Conservation (phyloP, 1,139 yeast genomes). For the Diutina pseudorugosa region DNA sequence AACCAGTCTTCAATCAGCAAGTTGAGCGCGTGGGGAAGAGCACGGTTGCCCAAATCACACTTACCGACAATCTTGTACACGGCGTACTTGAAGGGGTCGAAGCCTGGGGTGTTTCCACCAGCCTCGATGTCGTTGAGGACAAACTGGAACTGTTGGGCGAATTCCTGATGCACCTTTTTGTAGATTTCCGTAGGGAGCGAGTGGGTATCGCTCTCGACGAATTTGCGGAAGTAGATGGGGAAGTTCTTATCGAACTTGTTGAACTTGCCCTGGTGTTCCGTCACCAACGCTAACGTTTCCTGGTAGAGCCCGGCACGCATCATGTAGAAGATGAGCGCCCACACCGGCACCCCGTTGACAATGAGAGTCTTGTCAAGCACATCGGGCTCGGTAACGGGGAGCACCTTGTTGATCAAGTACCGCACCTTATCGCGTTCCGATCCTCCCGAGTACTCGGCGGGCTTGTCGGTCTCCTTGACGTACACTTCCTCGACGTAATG, state of each 20-base stretch:
- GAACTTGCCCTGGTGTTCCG: conserved; percentile 36
- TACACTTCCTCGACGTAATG: conserved; percentile 65
- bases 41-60: conserved; percentile 69
- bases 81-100: conserved; percentile 86
- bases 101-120: conserved; percentile 25
- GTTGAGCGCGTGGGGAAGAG: conserved; percentile 61
- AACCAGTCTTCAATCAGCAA: conserved; percentile 91
- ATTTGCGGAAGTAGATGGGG: conserved; percentile 67
- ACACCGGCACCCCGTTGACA: conserved; percentile 76
- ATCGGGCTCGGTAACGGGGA: conserved; percentile 23
- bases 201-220: conserved; percentile 17
- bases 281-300: conserved; percentile 51
- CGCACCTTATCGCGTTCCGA: conserved; percentile 60
- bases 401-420: conserved; percentile 48
- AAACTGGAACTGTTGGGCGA: conserved; percentile 72
- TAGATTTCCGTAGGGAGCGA: neutral
- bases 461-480: conserved; percentile 43
- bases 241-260: conserved; percentile 79
- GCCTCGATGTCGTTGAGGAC: conserved; percentile 25
- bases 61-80: conserved; percentile 87
- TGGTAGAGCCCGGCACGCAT: conserved; percentile 70
- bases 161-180: conserved; percentile 46
- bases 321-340: conserved; percentile 83
- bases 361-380: conserved; percentile 21
- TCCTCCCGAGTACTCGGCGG: conserved; percentile 41